phyloP scores from a whole-genome alignment of 306 rosid species.

The Fagus sylvatica region DNA sequence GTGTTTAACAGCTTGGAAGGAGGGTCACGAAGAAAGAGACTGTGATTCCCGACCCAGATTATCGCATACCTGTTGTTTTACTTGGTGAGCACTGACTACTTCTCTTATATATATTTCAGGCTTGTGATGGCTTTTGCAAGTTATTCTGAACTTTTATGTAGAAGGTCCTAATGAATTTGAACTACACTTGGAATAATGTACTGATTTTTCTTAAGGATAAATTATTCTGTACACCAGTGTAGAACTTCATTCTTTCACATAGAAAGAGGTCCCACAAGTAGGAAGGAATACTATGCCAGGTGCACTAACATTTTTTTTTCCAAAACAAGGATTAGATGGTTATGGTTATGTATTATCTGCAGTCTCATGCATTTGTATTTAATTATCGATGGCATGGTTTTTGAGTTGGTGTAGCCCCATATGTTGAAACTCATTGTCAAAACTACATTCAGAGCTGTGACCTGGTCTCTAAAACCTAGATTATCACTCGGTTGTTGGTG shows the following conservation, averaged over 20 bases:
- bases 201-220: neutral
- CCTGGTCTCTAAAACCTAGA: neutral
- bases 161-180: neutral
- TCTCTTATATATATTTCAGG: slow-evolving; percentile 18
- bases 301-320: neutral
- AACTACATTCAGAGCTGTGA: neutral
- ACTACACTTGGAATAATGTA: neutral
- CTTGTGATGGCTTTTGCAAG: slow-evolving; percentile 18
- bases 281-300: neutral
- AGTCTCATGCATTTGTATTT: neutral
- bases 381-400: neutral
- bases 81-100: slow-evolving; percentile 59
- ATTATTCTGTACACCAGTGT: neutral
- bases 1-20: slow-evolving; percentile 64
- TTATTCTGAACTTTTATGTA: neutral
- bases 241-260: neutral
- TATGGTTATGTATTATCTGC: neutral
- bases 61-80: slow-evolving; percentile 81
- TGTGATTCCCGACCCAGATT: slow-evolving; percentile 90
- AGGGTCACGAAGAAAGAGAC: slow-evolving; percentile 56
- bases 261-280: neutral
- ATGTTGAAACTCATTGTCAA: neutral
- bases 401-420: neutral
- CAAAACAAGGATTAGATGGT: neutral
- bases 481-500: slow-evolving; percentile 1